phyloP scores from a whole-genome alignment of 1,284 basidiomycete species.

The Cutaneotrichosporon curvatum region DNA sequence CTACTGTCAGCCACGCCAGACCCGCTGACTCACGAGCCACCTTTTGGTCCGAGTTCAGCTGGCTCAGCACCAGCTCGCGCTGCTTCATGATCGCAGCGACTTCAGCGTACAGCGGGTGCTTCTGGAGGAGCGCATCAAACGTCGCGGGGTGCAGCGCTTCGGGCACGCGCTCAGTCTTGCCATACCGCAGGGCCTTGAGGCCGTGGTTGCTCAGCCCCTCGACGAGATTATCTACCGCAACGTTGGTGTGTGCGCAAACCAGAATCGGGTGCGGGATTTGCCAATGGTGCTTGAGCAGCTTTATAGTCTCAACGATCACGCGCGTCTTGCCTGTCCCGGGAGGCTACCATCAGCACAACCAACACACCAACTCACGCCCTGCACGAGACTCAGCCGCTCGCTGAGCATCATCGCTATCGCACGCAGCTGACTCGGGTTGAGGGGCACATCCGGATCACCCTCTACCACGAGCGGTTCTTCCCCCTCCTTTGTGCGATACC shows the following conservation, averaged over 20 bases:
- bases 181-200: constrained; percentile 69
- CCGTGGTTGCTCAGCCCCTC: constrained; percentile 56
- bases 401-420: constrained; percentile 84
- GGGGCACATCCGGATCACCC: constrained; percentile 67
- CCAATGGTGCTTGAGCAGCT: constrained; percentile 74
- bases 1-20: not conserved
- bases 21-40: not conserved
- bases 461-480: constrained; percentile 58
- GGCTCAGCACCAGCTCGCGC: constrained; percentile 52
- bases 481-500: constrained; percentile 54
- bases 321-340: constrained; percentile 95
- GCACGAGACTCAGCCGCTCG: constrained; percentile 69
- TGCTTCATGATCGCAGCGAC: constrained; percentile 51
- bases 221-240: constrained; percentile 87
- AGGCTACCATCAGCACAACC: constrained; percentile 51
- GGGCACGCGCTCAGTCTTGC: constrained; percentile 59
- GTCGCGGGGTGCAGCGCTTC: constrained; percentile 56
- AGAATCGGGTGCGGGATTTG: constrained; percentile 75
- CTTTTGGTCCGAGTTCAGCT: constrained; percentile 42
- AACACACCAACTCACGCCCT: constrained; percentile 59
- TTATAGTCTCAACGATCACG: constrained; percentile 78
- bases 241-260: constrained; percentile 87
- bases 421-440: constrained; percentile 72
- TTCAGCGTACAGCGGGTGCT: constrained; percentile 54
- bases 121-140: constrained; percentile 59